Evolutionary conservation across 192 early-diverging fungal species (phyloP), one percentile per base, ranked within the genome.

Genomic region (Coemansia aciculifera): DNA sequence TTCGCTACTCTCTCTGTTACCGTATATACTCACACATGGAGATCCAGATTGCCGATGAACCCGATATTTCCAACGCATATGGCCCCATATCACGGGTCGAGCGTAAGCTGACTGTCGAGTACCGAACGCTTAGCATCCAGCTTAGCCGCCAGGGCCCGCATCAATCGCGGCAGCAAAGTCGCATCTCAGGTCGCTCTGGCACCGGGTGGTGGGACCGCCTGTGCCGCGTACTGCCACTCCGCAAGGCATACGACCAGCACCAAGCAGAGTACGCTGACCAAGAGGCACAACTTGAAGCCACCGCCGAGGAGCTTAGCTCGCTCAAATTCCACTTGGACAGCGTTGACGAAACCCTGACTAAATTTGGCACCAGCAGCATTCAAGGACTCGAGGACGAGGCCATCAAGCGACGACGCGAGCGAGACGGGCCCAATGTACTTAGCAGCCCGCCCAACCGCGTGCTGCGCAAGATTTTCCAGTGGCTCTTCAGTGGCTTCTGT

Each of bases 401-500:
- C 3, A 46, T 64, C 63, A 29, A 48, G 43, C 44, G 44, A 13
- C 21, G 63, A 40, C 63, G 48, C 31, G 63, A 46, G 29, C 63
- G 63, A 0, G 63, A 64, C 34, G 63, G 63, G 2, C 43, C 43
- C 17, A 64, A 64, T 23, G 21, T 64, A 11, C 40, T 72, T 19
- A 57, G 37, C 34, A 46, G 46, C 2, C 63, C 70, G 34, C 59
- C 48, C 10, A 46, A 15, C 32, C 52, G 52, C 56, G 42, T 52
- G 5, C 7, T 67, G 17, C 49, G 24, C 31, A 67, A 52, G 64
- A 39, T 85, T 12, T 63, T 85, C 38, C 59, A 67, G 1, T 89
- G 87, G 38, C 72, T 86, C 29, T 87, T 90, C 68, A 85, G 89
- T 44, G 89, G 89, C 32, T 90, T 90, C 42, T 86, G 86, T 59